Conservation (phyloP, 306 rosid genomes). For the Begonia fuchsioides region DNA sequence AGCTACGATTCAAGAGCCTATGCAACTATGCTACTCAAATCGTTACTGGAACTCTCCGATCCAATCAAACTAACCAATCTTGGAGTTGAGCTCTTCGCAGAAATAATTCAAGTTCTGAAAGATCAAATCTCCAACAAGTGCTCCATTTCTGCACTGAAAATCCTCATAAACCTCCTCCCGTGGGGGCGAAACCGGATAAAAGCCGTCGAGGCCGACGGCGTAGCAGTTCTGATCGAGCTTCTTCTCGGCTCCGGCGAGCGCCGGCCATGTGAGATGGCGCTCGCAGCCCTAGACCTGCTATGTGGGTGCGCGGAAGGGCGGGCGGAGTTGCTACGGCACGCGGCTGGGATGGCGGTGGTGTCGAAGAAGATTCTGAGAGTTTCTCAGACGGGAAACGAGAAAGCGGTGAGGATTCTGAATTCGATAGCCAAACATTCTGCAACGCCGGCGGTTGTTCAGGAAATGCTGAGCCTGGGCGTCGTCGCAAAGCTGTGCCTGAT, state of each 20-base stretch:
- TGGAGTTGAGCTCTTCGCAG: conserved; percentile 23
- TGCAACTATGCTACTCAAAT: conserved; percentile 31
- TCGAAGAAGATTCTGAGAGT: conserved; percentile 65
- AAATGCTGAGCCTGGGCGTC: conserved; percentile 53
- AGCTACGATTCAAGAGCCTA: conserved; percentile 50
- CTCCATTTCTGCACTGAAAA: conserved; percentile 30
- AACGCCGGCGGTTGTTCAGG: conserved; percentile 26
- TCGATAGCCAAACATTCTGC: conserved; percentile 36
- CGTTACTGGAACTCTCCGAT: conserved; percentile 33
- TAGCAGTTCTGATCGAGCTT: conserved; percentile 32
- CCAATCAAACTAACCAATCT: conserved; percentile 7
- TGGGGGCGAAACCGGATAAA: conserved; percentile 47
- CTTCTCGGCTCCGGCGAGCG: conserved; percentile 37
- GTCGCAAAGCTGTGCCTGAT: conserved; percentile 59
- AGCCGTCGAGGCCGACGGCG: conserved; percentile 45
- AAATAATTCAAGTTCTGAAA: conserved; percentile 26
- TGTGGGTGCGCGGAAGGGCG: conserved; percentile 68
- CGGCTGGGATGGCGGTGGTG: conserved; percentile 51
- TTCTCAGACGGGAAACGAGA: conserved; percentile 39
- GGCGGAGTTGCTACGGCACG: conserved; percentile 41
- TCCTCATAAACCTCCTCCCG: conserved; percentile 27
- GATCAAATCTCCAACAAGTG: conserved; percentile 46
- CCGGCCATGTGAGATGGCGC: conserved; percentile 39
- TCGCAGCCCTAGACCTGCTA: conserved; percentile 32
- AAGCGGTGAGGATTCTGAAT: conserved; percentile 44